Evolutionary conservation across 2,329 filamentous ascomycete genomes (phyloP).

Genomic region (Xylariales sp.): DNA sequence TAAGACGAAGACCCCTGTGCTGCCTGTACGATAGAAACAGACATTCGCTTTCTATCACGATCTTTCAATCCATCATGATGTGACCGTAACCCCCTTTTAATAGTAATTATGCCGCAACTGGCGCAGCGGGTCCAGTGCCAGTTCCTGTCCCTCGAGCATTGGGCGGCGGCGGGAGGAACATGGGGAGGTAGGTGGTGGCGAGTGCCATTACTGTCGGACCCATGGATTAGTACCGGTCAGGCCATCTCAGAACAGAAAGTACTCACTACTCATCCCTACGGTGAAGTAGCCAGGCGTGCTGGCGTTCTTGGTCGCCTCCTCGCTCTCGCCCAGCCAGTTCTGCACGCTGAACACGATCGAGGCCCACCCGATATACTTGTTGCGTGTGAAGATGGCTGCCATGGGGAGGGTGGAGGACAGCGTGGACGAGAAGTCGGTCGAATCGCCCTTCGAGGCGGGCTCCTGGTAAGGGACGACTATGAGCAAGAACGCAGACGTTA

Average conservation of each 20-base stretch:
- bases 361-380: constrained; percentile 73
- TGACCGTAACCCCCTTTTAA: too few relatives aligned
- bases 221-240: too few relatives aligned
- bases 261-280: constrained; percentile 73
- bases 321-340: constrained; percentile 72
- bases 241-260: not conserved
- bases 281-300: constrained; percentile 68
- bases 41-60: too few relatives aligned
- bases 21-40: too few relatives aligned
- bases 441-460: constrained; percentile 59
- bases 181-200: constrained; percentile 44
- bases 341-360: constrained; percentile 71
- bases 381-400: constrained; percentile 91
- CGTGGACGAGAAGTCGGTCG: constrained; percentile 67
- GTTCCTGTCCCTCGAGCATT: constrained; percentile 22
- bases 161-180: constrained; percentile 42
- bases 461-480: constrained; percentile 85
- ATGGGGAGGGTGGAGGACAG: constrained; percentile 80
- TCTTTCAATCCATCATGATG: too few relatives aligned
- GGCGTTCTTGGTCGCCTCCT: constrained; percentile 58
- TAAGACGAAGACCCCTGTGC: too few relatives aligned
- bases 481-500: constrained; percentile 6
- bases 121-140: constrained; percentile 27
- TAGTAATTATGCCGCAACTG: constrained; percentile 20
- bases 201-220: constrained; percentile 59